Conservation (phyloP, 2,329 filamentous ascomycete genomes). For the Podosphaera fusca region DNA sequence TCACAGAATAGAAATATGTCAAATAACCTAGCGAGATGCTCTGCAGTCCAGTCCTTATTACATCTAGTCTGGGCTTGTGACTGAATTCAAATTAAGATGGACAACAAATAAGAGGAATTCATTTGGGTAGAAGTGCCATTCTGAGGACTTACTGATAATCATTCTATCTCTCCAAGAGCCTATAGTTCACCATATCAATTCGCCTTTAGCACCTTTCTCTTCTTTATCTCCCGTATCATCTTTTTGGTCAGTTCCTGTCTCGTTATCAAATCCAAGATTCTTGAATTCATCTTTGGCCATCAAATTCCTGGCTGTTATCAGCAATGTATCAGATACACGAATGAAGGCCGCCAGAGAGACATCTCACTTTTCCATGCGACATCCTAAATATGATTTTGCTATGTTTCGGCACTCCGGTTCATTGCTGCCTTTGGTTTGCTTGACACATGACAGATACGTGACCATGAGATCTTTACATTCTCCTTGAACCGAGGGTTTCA, state of each 20-base stretch:
- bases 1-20: too few species aligned
- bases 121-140: too few species aligned
- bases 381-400: constrained; percentile 72
- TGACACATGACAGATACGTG: constrained; percentile 69
- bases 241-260: constrained; percentile 7
- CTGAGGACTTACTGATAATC: too few species aligned
- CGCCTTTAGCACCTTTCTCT: constrained; percentile 10
- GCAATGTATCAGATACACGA: not conserved
- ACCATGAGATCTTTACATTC: constrained; percentile 86
- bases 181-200: constrained; percentile 11
- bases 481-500: constrained; percentile 24
- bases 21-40: too few species aligned
- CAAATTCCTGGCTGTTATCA: constrained; percentile 39
- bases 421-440: constrained; percentile 62
- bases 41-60: too few species aligned
- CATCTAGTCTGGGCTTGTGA: too few species aligned
- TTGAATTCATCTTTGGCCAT: constrained; percentile 93
- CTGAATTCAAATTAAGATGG: too few species aligned
- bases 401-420: constrained; percentile 64
- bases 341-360: not conserved
- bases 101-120: too few species aligned
- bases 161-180: too few species aligned
- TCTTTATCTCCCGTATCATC: constrained; percentile 6
- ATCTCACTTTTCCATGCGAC: constrained; percentile 78
- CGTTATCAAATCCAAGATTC: constrained; percentile 54